Percentiles rank a stretch among this genome's conserved stretches.
Evolutionary conservation across 495 filamentous ascomycete species (phyloP).

Genomic region (Coniosporium apollinis): DNA sequence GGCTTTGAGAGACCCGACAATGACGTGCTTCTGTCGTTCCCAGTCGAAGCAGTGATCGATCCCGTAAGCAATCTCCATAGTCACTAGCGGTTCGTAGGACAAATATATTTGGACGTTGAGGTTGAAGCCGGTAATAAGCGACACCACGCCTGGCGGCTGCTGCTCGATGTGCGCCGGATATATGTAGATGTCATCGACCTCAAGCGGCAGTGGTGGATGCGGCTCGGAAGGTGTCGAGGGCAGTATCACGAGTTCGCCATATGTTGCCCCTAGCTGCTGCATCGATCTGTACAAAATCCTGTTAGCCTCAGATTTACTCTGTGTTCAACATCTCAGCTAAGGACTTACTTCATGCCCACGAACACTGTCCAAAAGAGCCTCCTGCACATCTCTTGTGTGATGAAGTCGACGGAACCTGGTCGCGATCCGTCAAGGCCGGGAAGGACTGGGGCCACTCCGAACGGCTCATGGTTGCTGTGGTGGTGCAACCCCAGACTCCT

Average conservation of each 20-base stretch:
- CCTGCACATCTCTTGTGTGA: constrained; percentile 60
- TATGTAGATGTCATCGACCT: constrained; percentile 67
- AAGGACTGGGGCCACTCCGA: constrained; percentile 12
- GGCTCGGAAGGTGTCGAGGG: constrained; percentile 55
- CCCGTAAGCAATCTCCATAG: constrained; percentile 59
- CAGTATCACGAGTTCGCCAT: constrained; percentile 46
- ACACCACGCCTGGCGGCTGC: constrained; percentile 45
- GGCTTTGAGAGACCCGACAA: constrained; percentile 42
- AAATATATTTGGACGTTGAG: constrained; percentile 53
- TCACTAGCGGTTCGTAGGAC: constrained; percentile 49
- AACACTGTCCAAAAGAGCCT: constrained; percentile 68
- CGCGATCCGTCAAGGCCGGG: constrained; percentile 16
- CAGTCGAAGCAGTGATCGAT: constrained; percentile 53
- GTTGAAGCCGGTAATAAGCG: constrained; percentile 58
- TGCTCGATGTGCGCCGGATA: constrained; percentile 40
- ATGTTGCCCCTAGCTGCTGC: constrained; percentile 51
- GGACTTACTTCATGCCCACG: constrained; percentile 38
- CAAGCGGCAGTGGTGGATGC: constrained; percentile 64
- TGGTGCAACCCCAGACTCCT: constrained; percentile 48
- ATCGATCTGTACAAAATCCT: constrained; percentile 33
- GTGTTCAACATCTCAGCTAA: constrained; percentile 4
- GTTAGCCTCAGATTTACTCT: background rate
- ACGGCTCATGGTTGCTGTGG: constrained; percentile 19
- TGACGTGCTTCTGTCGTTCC: constrained; percentile 46
- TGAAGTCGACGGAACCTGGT: constrained; percentile 37